A percentile compares a stretch with the other conserved stretches of the same genome.
Evolutionary conservation across 352 stramenopile species (phyloP).

Genomic region (Globisporangium recalcitrans): DNA sequence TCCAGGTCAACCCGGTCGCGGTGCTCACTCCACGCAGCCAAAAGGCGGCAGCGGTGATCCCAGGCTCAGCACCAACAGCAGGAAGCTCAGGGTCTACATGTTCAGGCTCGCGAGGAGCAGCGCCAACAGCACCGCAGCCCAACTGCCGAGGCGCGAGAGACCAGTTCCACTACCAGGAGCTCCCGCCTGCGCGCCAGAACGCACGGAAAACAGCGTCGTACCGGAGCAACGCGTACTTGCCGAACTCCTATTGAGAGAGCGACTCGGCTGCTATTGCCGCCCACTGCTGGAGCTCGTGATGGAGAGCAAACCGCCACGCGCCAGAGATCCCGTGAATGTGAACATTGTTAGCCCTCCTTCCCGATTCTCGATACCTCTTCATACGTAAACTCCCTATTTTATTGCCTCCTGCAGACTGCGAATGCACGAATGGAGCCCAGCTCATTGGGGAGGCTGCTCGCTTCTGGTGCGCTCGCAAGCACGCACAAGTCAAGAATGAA

Average conservation of each 20-base stretch:
- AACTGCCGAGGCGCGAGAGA: constrained; percentile 8
- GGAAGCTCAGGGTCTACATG: too few species aligned
- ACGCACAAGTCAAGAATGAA: not conserved
- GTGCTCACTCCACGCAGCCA: constrained; percentile 41
- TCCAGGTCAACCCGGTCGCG: constrained; percentile 59
- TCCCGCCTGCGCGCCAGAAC: constrained; percentile 24
- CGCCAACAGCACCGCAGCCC: constrained; percentile 15
- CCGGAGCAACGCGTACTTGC: constrained; percentile 16
- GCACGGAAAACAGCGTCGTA: constrained; percentile 17
- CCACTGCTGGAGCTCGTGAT: constrained; percentile 5
- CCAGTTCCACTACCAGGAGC: constrained; percentile 10
- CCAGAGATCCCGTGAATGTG: constrained; percentile 3
- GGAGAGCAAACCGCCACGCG: not conserved
- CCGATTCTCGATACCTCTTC: not conserved
- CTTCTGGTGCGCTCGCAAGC: not conserved
- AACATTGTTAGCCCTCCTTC: constrained; percentile 6
- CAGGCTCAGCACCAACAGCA: not conserved
- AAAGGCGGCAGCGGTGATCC: constrained; percentile 20
- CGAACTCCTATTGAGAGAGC: constrained; percentile 13
- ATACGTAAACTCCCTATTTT: constrained; percentile 1
- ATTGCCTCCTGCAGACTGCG: not conserved
- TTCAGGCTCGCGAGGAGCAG: constrained; percentile 4
- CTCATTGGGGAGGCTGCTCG: constrained; percentile 25
- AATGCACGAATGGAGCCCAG: constrained; percentile 4
- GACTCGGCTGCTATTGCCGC: constrained; percentile 7